Evolutionary conservation across 306 rosid genomes (phyloP), one percentile per base, ranked within the genome.

Genomic region (Carpinus viminea): DNA sequence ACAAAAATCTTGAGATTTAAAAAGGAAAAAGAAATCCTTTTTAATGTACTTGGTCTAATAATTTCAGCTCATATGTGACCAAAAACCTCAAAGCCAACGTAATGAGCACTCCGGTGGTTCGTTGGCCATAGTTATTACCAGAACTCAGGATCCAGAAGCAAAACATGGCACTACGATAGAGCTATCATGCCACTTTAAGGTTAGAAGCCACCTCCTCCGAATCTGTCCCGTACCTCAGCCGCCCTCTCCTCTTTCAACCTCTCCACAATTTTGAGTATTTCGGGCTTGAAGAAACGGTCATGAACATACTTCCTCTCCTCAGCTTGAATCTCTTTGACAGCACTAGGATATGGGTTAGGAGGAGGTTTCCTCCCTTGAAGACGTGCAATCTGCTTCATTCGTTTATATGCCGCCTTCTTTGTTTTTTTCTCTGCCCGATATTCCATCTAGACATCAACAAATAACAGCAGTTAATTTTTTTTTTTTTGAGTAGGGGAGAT

Each of bases 321-420:
- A 20, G 93, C 94, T 85, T 91, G 93, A 76, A 93, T 93, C 85
- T 89, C 89, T 85, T 82, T 86, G 79, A 91, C 26, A 46, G 88
- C 87, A 68, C 91, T 89, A 17, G 98, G 97, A 82, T 82, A 95
- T 18, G 98, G 99, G 84, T 91, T 92, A 36, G 92, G 92, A 83
- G 96, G 99, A 72, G 83, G 93, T 75, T 55, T 89, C 85, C 87
- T 95, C 82, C 97, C 97, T 84, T 86, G 92, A 84, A 83, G 86
- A 75, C 88, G 90, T 2, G 92, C 88, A 71, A 90, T 86, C 83
- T 88, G 84, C 87, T 91, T 95, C 89, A 93, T 76, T 7, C 87
- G 89, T 7, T 68, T 18, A 83, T 91, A 86, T 52, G 98, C 98
- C 80, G 87, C 83, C 96, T 87, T 93, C 89, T 89, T 93, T 0